Evolutionary conservation across 1,284 basidiomycete species (phyloP), one percentile per base, ranked within the genome.

Genomic region (Tylopilus sp.): DNA sequence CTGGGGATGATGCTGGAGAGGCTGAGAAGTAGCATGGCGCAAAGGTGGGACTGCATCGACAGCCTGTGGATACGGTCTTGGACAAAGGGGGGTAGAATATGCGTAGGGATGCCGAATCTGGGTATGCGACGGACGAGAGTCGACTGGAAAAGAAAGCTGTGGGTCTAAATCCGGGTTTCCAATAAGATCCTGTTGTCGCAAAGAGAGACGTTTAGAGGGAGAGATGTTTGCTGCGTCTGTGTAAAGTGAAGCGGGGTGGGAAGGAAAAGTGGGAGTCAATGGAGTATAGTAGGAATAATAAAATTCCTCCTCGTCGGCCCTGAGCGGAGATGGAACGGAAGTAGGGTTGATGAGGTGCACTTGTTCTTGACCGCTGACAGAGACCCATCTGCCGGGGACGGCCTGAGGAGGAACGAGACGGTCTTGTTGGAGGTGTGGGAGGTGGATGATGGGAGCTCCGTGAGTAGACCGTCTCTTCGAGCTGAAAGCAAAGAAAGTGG

Each of bases 51-150:
- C 5, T 21, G 23, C 12, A 25, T 16, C 30, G 25, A 30, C 31
- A 15, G 37, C 13, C 11, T 39, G 55, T 2, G 61, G 53, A 19
- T 55, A 44, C 6, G 57, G 44, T 52, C 35, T 49, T 12, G 42
- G 29, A 39, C 37, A 18, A 31, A 49, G 38, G 4, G 65, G 56
- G n/a, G 74, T 66, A 31, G 71, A 66, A 57, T 75, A 73, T 26
- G 78, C 77, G 59, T 81, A 83, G 7, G 81, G 81, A 54, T 82
- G 81, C n/a, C 77, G 77, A 26, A 59, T 60, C 43, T 43, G 68
- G 58, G 51, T 31, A 43, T 45, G 52, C 1, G 64, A 51, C 33
- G 63, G 54, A 30, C 48, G 46, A 29, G 51, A 38, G 30, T 55
- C 51, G 5, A 58, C 53, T 28, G 58, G 52, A 11, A 59, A 62